These are phyloP conservation scores for Diaporthe vexans DNA, from an alignment of 2,329 filamentous ascomycete species.

Conservation along the genomic window DNA sequence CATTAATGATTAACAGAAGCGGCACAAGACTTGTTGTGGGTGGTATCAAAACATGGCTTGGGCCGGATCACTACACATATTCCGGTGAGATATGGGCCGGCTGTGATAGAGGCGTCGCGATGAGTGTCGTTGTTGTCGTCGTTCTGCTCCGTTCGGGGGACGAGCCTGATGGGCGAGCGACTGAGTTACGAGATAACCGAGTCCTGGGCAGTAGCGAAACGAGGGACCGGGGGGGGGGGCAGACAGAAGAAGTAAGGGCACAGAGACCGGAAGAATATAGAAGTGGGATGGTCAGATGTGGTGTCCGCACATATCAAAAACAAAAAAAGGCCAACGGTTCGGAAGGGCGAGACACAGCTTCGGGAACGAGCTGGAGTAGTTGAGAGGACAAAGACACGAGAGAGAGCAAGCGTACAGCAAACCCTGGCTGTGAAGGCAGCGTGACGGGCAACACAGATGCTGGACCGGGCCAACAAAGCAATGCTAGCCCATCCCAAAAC, in stretches of 20 bases:
- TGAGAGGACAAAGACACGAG: constrained; percentile 12
- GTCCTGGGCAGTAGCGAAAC: constrained; percentile 16
- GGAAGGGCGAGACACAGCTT: constrained; percentile 17
- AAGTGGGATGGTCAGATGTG: constrained; percentile 1
- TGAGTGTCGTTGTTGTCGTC: background rate
- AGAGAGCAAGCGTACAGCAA: constrained; percentile 3
- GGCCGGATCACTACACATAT: background rate
- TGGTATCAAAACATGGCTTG: constrained; percentile 36
- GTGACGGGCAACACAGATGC: constrained; percentile 27
- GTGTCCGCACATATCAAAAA: background rate
- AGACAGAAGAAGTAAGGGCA: constrained; percentile 13
- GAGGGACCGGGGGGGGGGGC: constrained; percentile 7
- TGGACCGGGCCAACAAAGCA: constrained; percentile 28
- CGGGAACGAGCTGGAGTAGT: background rate
- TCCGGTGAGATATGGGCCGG: background rate
- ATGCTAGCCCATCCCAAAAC: constrained; percentile 36
- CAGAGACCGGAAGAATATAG: constrained; percentile 3
- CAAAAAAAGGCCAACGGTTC: background rate
- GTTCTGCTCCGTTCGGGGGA: background rate
- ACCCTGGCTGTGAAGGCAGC: constrained; percentile 23
- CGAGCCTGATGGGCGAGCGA: constrained; percentile 12
- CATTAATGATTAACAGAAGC: constrained; percentile 33
- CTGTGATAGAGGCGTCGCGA: background rate
- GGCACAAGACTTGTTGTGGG: constrained; percentile 6
- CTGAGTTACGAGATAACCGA: constrained; percentile 8